Percentiles rank a stretch among this genome's conserved stretches.
phyloP scores from a whole-genome alignment of 108 stramenopile species.

The Craspedostauros australis region DNA sequence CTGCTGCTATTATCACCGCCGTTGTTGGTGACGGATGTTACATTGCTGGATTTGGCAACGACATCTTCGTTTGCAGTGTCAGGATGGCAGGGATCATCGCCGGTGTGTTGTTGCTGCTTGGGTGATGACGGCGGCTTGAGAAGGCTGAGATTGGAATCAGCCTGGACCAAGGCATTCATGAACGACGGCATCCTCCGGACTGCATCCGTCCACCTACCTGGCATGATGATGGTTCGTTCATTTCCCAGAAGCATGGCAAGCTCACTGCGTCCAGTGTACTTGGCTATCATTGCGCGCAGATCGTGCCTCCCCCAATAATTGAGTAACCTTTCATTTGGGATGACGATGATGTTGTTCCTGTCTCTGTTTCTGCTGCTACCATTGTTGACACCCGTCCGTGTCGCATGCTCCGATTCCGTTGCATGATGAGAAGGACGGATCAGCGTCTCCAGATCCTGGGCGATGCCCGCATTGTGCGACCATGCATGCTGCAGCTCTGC shows the following conservation, averaged over 20 bases:
- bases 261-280: constrained; percentile 33
- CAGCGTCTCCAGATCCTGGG: neutral
- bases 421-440: neutral
- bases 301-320: constrained; percentile 59
- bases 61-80: neutral
- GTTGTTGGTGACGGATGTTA: neutral
- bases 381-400: neutral
- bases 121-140: constrained; percentile 10
- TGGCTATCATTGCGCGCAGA: constrained; percentile 44
- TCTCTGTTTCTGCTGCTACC: neutral
- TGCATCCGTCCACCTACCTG: constrained; percentile 61
- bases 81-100: too few species aligned
- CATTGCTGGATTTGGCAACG: neutral
- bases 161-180: constrained; percentile 23
- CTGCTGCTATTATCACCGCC: neutral
- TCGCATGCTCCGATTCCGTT: neutral
- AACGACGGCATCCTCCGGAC: constrained; percentile 12
- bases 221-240: constrained; percentile 35
- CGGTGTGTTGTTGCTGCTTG: constrained; percentile 5
- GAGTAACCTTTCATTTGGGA: constrained; percentile 57
- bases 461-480: constrained; percentile 9
- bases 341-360: constrained; percentile 3
- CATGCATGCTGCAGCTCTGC: constrained; percentile 39
- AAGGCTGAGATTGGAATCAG: constrained; percentile 2
- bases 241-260: constrained; percentile 10